Evolutionary conservation across 148 eudicot species (phyloP).

Genomic region (Rhododendron molle): DNA sequence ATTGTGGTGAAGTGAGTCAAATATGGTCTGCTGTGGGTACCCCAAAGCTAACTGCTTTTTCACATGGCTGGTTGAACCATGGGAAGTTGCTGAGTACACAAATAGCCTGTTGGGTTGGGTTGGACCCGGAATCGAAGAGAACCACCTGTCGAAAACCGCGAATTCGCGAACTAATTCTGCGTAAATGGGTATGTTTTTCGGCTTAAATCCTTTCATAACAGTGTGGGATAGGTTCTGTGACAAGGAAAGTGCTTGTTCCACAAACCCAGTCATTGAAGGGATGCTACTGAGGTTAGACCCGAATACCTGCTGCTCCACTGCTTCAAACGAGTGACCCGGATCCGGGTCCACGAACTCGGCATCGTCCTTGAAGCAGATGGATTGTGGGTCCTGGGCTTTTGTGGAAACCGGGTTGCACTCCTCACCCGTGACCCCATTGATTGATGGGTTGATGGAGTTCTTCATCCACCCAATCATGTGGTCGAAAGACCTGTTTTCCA

Average conservation of each 20-base stretch:
- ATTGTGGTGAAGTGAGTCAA: conserved; percentile 71
- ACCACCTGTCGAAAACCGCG: conserved; percentile 90
- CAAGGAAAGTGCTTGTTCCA: conserved; percentile 63
- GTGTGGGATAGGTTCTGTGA: conserved; percentile 50
- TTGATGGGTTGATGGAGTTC: conserved; percentile 53
- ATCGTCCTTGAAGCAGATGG: conserved; percentile 58
- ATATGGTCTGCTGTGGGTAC: conserved; percentile 85
- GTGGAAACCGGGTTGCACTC: conserved; percentile 77
- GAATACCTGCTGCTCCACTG: conserved; percentile 66
- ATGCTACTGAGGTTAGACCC: conserved; percentile 34
- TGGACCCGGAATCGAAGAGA: conserved; percentile 82
- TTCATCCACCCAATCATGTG: conserved; percentile 99
- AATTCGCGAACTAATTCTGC: conserved; percentile 53
- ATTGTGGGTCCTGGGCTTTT: conserved; percentile 19
- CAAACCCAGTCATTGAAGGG: conserved; percentile 82
- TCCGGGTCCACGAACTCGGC: conserved; percentile 84
- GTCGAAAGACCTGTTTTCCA: conserved; percentile 92
- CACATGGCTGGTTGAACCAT: conserved; percentile 78
- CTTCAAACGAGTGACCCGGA: conserved; percentile 90
- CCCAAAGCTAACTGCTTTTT: conserved; percentile 64
- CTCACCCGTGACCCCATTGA: conserved; percentile 72
- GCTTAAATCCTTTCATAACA: conserved; percentile 85
- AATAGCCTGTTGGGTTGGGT: conserved; percentile 90
- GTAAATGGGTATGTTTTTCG: conserved; percentile 60
- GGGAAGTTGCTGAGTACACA: conserved; percentile 84